phyloP scores from a whole-genome alignment of 768 basidiomycete species.

The Lactifluus volemus region DNA sequence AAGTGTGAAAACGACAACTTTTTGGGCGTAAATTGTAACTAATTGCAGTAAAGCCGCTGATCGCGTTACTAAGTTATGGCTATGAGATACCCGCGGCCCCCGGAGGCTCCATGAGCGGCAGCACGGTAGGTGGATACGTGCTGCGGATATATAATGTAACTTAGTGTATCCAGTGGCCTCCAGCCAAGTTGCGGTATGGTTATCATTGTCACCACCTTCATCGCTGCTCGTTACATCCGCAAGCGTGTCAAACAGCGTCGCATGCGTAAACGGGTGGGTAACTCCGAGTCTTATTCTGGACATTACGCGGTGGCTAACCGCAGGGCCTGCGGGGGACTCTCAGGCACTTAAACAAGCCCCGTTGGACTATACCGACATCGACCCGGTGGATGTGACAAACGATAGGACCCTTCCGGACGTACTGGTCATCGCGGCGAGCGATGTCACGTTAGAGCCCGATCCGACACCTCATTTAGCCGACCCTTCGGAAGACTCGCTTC shows the following conservation, averaged over 20 bases:
- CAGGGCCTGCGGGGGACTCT: background rate
- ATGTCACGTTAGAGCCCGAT: background rate
- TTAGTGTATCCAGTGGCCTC: background rate
- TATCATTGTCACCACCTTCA: background rate
- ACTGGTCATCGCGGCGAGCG: background rate
- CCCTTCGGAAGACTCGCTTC: background rate
- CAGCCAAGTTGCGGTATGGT: background rate
- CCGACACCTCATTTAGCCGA: background rate
- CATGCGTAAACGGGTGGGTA: background rate
- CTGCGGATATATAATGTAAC: no score
- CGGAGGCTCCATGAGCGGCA: background rate
- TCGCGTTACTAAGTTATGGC: no score
- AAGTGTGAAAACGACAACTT: no score
- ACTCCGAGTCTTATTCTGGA: background rate
- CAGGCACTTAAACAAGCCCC: background rate
- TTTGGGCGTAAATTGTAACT: no score
- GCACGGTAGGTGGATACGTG: background rate
- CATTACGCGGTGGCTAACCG: background rate
- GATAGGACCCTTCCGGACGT: background rate
- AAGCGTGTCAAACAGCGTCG: background rate
- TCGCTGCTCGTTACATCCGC: background rate
- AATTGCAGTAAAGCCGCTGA: no score
- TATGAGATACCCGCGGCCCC: background rate
- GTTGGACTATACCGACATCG: background rate
- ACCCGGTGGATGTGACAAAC: background rate